Conservation (phyloP, 164 flowering plant genomes). For the Echeveria elegans region DNA sequence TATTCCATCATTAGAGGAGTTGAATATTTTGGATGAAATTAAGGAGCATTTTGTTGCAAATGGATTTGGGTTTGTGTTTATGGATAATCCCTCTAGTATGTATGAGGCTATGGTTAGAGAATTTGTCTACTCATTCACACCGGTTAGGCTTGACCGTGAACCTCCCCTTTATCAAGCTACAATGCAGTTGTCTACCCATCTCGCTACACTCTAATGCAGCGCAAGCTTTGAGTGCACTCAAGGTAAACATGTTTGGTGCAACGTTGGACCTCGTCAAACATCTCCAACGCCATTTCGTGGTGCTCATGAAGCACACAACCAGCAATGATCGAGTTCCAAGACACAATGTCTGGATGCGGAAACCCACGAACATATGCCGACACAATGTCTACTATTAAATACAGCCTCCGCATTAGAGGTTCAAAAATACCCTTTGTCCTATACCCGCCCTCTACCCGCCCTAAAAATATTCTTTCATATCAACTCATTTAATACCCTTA, state of each 20-base stretch:
- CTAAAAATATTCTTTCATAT: no score
- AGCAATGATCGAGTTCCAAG: slow-evolving; percentile 80
- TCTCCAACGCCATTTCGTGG: slow-evolving; percentile 34
- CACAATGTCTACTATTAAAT: slow-evolving; percentile 43
- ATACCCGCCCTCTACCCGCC: no score
- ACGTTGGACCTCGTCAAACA: slow-evolving; percentile 39
- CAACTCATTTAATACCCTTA: slow-evolving; percentile 38
- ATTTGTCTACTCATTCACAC: no score
- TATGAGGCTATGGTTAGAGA: no score
- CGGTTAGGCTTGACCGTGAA: no score
- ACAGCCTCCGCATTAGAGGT: slow-evolving; percentile 36
- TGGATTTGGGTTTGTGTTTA: no score
- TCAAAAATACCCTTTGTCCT: no score
- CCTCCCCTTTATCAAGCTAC: slow-evolving; percentile 45
- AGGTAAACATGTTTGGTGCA: slow-evolving; percentile 53
- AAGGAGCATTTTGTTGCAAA: no score
- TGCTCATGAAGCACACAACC: slow-evolving; percentile 61
- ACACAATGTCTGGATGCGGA: slow-evolving; percentile 48
- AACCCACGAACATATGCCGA: no score
- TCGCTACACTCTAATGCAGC: slow-evolving; percentile 32
- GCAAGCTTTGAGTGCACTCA: slow-evolving; percentile 62
- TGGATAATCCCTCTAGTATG: no score
- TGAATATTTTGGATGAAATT: no score
- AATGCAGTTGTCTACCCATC: slow-evolving; percentile 60
- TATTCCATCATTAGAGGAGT: no score